A percentile compares a stretch with the other conserved stretches of the same genome.
phyloP scores from a whole-genome alignment of 192 early-diverging fungal genomes.

The Backusella circina region DNA sequence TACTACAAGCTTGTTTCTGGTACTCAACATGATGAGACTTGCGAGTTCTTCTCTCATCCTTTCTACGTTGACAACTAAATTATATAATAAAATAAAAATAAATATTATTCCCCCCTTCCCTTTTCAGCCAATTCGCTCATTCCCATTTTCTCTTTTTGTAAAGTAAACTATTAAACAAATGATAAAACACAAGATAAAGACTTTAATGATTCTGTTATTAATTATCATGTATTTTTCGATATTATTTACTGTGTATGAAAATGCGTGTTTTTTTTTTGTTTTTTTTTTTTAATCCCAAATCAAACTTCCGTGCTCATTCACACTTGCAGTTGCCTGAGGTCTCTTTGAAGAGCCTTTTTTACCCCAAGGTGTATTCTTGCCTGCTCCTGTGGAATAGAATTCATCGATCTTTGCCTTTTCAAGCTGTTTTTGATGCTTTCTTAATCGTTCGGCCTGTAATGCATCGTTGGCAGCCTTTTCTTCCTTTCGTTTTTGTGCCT shows the following conservation, averaged over 20 bases:
- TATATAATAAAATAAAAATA: background rate
- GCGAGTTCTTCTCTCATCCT: constrained; percentile 32
- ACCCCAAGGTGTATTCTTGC: constrained; percentile 41
- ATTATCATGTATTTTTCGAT: too few relatives aligned
- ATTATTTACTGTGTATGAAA: background rate
- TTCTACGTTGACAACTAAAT: constrained; percentile 32
- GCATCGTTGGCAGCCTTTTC: constrained; percentile 44
- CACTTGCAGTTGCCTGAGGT: constrained; percentile 24
- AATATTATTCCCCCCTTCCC: background rate
- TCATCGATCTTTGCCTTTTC: constrained; percentile 39
- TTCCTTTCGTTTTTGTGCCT: constrained; percentile 53
- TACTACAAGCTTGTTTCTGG: constrained; percentile 26
- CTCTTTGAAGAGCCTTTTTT: constrained; percentile 23
- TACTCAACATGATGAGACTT: constrained; percentile 28
- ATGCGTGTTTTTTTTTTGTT: too few relatives aligned
- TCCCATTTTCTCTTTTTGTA: background rate
- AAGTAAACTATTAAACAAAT: background rate
- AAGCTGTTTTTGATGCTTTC: constrained; percentile 52
- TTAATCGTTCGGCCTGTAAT: constrained; percentile 52
- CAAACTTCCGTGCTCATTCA: constrained; percentile 37
- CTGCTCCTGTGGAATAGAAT: constrained; percentile 37
- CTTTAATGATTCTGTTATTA: too few relatives aligned
- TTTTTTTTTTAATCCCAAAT: constrained; percentile 39
- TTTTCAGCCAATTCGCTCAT: too few relatives aligned
- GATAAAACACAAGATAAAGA: background rate